These are phyloP conservation scores for Caloboletus firmus DNA, from an alignment of 1,284 basidiomycete species.

Conservation along the genomic window DNA sequence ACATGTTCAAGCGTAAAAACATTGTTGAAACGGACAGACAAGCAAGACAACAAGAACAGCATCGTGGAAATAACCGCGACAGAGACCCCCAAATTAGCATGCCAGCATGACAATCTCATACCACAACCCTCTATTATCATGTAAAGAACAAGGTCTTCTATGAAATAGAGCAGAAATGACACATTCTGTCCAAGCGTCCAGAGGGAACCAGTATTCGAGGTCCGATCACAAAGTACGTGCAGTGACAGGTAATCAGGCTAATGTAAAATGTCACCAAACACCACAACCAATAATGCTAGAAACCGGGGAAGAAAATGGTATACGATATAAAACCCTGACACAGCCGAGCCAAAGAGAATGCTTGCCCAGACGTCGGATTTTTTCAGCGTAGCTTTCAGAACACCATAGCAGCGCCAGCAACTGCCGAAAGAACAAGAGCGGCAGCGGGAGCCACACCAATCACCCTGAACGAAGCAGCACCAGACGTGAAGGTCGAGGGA, in stretches of 20 bases:
- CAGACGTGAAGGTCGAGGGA: slow-evolving; percentile 25
- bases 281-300: not conserved
- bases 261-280: slow-evolving; percentile 19
- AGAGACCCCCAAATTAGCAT: not conserved
- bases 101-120: not conserved
- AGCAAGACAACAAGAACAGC: not conserved
- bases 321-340: slow-evolving; percentile 11
- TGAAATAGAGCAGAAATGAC: slow-evolving; percentile 4
- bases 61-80: not conserved
- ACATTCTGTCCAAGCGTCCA: slow-evolving; percentile 19
- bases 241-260: slow-evolving; percentile 13
- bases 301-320: slow-evolving; percentile 16
- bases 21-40: slow-evolving; percentile 8
- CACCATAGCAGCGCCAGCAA: slow-evolving; percentile 44
- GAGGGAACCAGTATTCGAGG: slow-evolving; percentile 3
- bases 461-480: slow-evolving; percentile 26
- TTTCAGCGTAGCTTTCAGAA: slow-evolving; percentile 33
- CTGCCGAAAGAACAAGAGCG: slow-evolving; percentile 41
- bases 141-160: not conserved
- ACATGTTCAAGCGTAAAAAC: not conserved
- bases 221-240: slow-evolving; percentile 12
- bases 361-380: not conserved
- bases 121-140: not conserved
- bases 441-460: slow-evolving; percentile 36
- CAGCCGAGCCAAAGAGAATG: not conserved